Percentiles rank a stretch among this genome's conserved stretches.
Conservation (phyloP, 768 basidiomycete genomes). For the Lactifluus subvellereus region DNA sequence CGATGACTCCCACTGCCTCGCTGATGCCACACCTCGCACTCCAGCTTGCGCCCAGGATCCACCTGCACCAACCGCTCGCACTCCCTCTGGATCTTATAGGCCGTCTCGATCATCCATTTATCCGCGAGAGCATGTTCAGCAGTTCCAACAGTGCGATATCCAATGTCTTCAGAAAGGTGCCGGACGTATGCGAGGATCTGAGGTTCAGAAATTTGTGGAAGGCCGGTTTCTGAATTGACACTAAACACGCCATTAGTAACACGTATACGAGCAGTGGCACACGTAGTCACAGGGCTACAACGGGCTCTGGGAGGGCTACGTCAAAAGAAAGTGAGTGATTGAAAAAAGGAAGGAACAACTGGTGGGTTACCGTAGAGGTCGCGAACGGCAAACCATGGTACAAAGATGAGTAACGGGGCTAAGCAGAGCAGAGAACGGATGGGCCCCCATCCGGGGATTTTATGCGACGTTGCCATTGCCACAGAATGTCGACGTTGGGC, state of each 20-base stretch:
- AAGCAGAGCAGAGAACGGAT: slow-evolving; percentile 49
- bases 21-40: slow-evolving; percentile 91
- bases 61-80: slow-evolving; percentile 48
- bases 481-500: not conserved
- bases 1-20: slow-evolving; percentile 83
- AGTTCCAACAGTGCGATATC: slow-evolving; percentile 89
- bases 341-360: not conserved
- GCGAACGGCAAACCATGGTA: slow-evolving; percentile 44
- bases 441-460: slow-evolving; percentile 42
- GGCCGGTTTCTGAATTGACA: slow-evolving; percentile 44
- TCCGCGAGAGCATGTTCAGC: slow-evolving; percentile 83
- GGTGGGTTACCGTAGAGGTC: slow-evolving; percentile 20
- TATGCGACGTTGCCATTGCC: not conserved
- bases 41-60: slow-evolving; percentile 46
- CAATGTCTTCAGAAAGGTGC: slow-evolving; percentile 78
- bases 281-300: slow-evolving; percentile 19
- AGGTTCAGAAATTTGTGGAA: slow-evolving; percentile 68
- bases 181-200: slow-evolving; percentile 59
- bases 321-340: not conserved
- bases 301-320: slow-evolving; percentile 23
- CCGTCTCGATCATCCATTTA: slow-evolving; percentile 69
- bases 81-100: slow-evolving; percentile 50
- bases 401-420: slow-evolving; percentile 47
- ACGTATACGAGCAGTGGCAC: not conserved
- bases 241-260: slow-evolving; percentile 18